phyloP scores from a whole-genome alignment of 768 basidiomycete genomes.

The Pisolithus microcarpus region DNA sequence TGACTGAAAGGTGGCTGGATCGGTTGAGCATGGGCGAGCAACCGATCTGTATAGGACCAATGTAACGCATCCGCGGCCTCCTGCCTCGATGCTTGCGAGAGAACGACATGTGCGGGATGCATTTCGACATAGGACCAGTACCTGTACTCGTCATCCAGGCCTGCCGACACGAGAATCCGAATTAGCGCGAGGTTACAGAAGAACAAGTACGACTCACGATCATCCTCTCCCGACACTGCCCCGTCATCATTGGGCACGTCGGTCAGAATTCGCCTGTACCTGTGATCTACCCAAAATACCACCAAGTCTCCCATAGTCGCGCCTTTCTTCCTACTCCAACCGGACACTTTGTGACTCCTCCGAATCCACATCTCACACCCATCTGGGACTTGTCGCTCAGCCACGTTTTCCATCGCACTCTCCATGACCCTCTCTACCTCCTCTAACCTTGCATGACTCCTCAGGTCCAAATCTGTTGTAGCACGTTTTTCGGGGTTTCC shows the following conservation, averaged over 20 bases:
- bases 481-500: conserved; percentile 53
- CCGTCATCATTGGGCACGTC: conserved; percentile 35
- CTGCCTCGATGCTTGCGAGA: conserved; percentile 47
- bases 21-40: conserved; percentile 53
- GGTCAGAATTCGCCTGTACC: conserved; percentile 41
- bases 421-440: conserved; percentile 27
- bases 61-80: conserved; percentile 73
- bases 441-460: conserved; percentile 43
- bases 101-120: conserved; percentile 63
- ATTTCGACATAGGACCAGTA: conserved; percentile 79
- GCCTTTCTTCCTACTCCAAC: conserved; percentile 27
- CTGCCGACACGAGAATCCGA: conserved; percentile 28
- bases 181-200: not conserved
- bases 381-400: conserved; percentile 14
- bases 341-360: conserved; percentile 21
- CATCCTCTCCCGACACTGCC: conserved; percentile 27
- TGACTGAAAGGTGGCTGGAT: conserved; percentile 64
- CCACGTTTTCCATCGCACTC: conserved; percentile 20
- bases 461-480: conserved; percentile 67
- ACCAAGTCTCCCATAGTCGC: conserved; percentile 22
- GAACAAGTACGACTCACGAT: conserved; percentile 29
- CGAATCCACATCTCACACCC: conserved; percentile 62
- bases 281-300: conserved; percentile 63
- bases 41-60: conserved; percentile 77
- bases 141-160: conserved; percentile 66